A percentile compares a stretch with the other conserved stretches of the same genome.
Conservation (phyloP, 2,329 filamentous ascomycete species). For the Byssothecium circinans region DNA sequence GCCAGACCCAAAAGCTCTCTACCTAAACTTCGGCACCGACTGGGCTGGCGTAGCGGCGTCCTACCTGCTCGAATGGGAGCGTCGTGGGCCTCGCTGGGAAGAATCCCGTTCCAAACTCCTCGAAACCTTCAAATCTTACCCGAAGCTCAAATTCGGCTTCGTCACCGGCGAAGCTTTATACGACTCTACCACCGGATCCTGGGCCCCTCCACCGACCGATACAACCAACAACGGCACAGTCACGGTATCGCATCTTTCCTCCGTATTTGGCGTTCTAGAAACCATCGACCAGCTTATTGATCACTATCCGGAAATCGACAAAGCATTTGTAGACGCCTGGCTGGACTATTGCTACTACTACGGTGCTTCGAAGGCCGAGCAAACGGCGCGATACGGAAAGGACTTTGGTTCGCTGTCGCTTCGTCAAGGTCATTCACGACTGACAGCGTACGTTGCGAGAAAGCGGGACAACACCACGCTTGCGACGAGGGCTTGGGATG, state of each 20-base stretch:
- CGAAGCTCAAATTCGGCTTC: conserved; percentile 60
- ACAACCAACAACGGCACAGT: conserved; percentile 54
- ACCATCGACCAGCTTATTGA: conserved; percentile 59
- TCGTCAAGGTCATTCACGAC: conserved; percentile 60
- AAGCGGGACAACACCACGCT: conserved; percentile 51
- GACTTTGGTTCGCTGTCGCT: conserved; percentile 52
- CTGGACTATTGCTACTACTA: conserved; percentile 65
- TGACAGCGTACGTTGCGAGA: conserved; percentile 58
- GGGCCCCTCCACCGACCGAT: conserved; percentile 57
- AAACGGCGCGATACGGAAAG: conserved; percentile 56
- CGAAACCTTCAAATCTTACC: conserved; percentile 55
- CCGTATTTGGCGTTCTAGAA: conserved; percentile 62
- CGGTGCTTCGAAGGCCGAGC: conserved; percentile 52
- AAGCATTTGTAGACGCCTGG: conserved; percentile 58
- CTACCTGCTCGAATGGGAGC: conserved; percentile 64
- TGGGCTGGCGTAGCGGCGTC: conserved; percentile 60
- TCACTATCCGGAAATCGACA: conserved; percentile 51
- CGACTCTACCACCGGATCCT: conserved; percentile 52
- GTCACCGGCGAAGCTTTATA: conserved; percentile 60
- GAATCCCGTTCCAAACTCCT: conserved; percentile 56
- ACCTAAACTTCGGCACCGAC: conserved; percentile 61
- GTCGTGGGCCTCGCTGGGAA: conserved; percentile 56
- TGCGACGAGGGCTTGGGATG: conserved; percentile 56
- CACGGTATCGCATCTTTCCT: conserved; percentile 58
- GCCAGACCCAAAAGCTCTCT: conserved; percentile 46